Conservation (phyloP, 176 grass and related monocot genomes). For the Alopecurus myosuroides region DNA sequence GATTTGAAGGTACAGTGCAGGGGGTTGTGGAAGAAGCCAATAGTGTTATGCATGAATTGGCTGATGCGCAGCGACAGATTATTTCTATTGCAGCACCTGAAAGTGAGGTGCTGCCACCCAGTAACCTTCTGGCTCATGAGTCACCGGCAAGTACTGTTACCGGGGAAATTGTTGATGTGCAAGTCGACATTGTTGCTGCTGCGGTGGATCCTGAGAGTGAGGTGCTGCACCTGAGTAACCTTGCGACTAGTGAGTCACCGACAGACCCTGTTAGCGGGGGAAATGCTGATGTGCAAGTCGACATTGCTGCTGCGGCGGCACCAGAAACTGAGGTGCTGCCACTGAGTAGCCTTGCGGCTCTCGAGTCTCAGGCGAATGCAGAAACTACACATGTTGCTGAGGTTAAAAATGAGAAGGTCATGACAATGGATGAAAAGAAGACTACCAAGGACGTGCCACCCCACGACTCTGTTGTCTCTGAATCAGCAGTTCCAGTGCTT, state of each 20-base stretch:
- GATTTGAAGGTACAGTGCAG: neutral
- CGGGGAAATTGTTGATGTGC: too few species aligned
- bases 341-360: neutral
- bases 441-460: neutral
- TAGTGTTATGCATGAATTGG: too few species aligned
- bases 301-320: neutral
- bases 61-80: too few species aligned
- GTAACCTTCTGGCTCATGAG: too few species aligned
- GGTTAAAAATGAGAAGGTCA: neutral
- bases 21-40: neutral
- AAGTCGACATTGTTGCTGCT: too few species aligned
- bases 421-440: neutral
- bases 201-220: too few species aligned
- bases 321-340: neutral
- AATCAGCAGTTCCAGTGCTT: neutral
- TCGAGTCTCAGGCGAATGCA: neutral
- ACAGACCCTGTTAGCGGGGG: neutral
- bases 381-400: neutral
- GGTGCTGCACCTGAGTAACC: too few species aligned
- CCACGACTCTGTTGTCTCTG: neutral
- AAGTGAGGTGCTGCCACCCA: too few species aligned
- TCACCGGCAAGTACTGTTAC: too few species aligned
- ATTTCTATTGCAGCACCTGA: too few species aligned
- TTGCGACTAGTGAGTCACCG: neutral
- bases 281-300: neutral